A percentile compares a stretch with the other conserved stretches of the same genome.
Conservation (phyloP, 192 early-diverging fungal species). For the Phlyctochytrium planicorne region DNA sequence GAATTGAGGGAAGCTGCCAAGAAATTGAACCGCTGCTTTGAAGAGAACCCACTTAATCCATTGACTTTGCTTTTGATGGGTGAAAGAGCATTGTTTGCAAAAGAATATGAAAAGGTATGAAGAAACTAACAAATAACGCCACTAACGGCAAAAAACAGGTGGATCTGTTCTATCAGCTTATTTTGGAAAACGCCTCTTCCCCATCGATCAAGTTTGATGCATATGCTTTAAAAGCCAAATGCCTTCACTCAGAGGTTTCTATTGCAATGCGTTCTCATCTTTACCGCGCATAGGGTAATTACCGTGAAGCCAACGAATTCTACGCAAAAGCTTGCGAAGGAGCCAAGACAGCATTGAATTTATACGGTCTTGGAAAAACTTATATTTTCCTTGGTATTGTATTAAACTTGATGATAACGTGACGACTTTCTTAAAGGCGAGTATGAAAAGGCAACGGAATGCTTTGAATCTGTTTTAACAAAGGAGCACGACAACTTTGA, state of each 20-base stretch:
- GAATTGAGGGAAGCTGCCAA: conserved; percentile 45
- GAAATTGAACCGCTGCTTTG: conserved; percentile 39
- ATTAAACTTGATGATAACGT: conserved; percentile 13
- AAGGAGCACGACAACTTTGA: conserved; percentile 46
- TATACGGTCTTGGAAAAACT: conserved; percentile 79
- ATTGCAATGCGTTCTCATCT: not conserved
- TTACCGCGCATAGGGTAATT: conserved; percentile 49
- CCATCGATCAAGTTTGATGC: conserved; percentile 32
- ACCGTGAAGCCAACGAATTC: conserved; percentile 66
- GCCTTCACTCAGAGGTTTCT: conserved; percentile 31
- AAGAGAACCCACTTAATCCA: conserved; percentile 44
- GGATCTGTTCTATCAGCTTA: conserved; percentile 13
- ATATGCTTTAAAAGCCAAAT: conserved; percentile 29
- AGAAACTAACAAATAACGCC: too few species aligned
- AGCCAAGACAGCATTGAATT: conserved; percentile 70
- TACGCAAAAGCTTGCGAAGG: conserved; percentile 65
- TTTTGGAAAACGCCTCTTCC: conserved; percentile 12
- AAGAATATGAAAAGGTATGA: conserved; percentile 22
- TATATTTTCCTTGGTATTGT: conserved; percentile 53
- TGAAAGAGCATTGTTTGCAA: conserved; percentile 25
- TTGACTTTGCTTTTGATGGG: conserved; percentile 43
- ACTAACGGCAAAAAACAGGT: too few species aligned
- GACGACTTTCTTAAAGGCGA: conserved; percentile 20
- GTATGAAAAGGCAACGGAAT: conserved; percentile 31
- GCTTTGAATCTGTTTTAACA: conserved; percentile 39